phyloP scores from a whole-genome alignment of 2,329 filamentous ascomycete genomes.

The Aspergillus brunneoviolaceus region DNA sequence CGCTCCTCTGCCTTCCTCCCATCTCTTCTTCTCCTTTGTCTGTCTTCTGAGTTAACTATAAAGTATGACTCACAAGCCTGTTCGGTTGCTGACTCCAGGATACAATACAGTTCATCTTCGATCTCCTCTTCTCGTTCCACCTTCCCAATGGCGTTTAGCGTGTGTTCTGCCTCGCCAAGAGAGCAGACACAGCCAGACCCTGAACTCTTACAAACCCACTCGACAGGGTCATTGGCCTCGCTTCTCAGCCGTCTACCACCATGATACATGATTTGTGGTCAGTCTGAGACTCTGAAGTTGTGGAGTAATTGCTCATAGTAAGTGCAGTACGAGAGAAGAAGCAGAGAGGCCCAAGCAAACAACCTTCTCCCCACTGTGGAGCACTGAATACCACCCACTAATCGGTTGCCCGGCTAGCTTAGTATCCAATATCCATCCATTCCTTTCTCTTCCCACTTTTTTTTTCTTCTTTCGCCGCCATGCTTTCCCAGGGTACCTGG shows the following conservation, averaged over 20 bases:
- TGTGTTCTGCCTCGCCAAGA: background rate
- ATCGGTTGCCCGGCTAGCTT: background rate
- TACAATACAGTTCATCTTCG: background rate
- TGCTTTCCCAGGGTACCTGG: background rate
- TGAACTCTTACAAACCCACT: background rate
- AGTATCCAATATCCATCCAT: background rate
- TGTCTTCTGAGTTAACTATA: background rate
- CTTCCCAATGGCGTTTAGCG: background rate
- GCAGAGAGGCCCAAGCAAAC: background rate
- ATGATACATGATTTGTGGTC: background rate
- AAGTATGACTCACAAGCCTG: background rate
- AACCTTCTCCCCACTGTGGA: background rate
- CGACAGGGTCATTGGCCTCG: background rate
- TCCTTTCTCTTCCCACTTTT: background rate
- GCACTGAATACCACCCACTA: background rate
- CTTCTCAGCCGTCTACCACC: background rate
- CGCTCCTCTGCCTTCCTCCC: background rate
- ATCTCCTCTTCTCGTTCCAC: background rate
- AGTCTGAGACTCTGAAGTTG: background rate
- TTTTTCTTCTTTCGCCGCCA: background rate
- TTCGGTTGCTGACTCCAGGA: background rate
- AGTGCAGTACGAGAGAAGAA: background rate
- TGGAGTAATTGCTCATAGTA: background rate
- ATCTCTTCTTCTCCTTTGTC: background rate
- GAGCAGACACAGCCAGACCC: background rate